phyloP scores from a whole-genome alignment of 768 basidiomycete genomes.

The Psilocybe tampanensis region DNA sequence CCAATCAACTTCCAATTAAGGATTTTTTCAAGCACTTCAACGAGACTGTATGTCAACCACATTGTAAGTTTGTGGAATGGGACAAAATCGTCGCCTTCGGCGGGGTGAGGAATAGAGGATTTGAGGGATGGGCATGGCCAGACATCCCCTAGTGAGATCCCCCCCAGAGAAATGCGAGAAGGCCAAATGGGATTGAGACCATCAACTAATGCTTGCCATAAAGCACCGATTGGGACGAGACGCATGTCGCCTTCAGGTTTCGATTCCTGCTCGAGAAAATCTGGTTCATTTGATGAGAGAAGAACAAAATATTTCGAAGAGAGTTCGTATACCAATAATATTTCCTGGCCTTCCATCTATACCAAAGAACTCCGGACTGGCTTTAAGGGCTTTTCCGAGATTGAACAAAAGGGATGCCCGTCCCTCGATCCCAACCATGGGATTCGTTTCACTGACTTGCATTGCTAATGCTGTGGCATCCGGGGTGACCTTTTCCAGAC shows the following conservation, averaged over 20 bases:
- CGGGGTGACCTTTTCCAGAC: slow-evolving; percentile 63
- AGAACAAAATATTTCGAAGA: not conserved
- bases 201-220: slow-evolving; percentile 84
- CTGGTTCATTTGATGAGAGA: slow-evolving; percentile 34
- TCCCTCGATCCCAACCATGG: slow-evolving; percentile 90
- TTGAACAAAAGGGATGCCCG: slow-evolving; percentile 76
- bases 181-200: slow-evolving; percentile 93
- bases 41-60: slow-evolving; percentile 90
- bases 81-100: slow-evolving; percentile 72
- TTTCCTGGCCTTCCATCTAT: slow-evolving; percentile 77
- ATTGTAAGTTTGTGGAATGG: slow-evolving; percentile 97
- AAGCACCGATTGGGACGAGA: slow-evolving; percentile 67
- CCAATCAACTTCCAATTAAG: slow-evolving; percentile 85
- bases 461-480: slow-evolving; percentile 66
- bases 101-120: slow-evolving; percentile 12
- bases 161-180: slow-evolving; percentile 66
- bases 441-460: slow-evolving; percentile 79
- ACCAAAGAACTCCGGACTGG: slow-evolving; percentile 73
- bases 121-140: slow-evolving; percentile 75
- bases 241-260: slow-evolving; percentile 39
- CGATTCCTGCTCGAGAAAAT: slow-evolving; percentile 68
- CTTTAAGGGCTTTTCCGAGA: slow-evolving; percentile 70
- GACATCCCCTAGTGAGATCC: slow-evolving; percentile 84
- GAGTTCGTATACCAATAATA: slow-evolving; percentile 59
- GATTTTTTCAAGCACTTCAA: slow-evolving; percentile 79